Percentiles rank a stretch among this genome's conserved stretches.
These are phyloP conservation scores for Monosporascus sp. DNA, from an alignment of 2,329 filamentous ascomycete species.

Conservation along the genomic window DNA sequence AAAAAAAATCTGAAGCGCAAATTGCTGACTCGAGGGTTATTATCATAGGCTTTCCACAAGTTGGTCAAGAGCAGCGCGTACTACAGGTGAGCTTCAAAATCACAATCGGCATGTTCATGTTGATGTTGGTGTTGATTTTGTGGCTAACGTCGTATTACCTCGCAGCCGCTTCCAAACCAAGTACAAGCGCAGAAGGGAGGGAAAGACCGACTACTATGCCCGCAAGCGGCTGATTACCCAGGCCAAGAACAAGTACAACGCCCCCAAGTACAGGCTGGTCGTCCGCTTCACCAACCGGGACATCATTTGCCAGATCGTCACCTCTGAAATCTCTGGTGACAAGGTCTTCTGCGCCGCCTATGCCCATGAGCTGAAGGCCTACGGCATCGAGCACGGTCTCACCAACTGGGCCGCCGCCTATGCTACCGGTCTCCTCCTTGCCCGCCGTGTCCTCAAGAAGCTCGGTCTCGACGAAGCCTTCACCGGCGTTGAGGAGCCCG, in stretches of 20 bases:
- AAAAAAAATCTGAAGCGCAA: conserved; percentile 81
- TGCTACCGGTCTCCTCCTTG: conserved; percentile 91
- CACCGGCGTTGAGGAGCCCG: conserved; percentile 90
- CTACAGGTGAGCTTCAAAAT: conserved; percentile 71
- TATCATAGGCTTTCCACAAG: conserved; percentile 79
- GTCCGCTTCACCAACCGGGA: conserved; percentile 99
- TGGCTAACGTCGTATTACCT: conserved; percentile 1
- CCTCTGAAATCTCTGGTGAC: conserved; percentile 93
- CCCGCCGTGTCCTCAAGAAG: conserved; percentile 95
- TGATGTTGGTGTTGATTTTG: neutral
- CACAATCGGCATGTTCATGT: neutral
- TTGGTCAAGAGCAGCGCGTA: conserved; percentile 96
- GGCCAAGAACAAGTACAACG: conserved; percentile 99
- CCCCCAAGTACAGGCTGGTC: conserved; percentile 99
- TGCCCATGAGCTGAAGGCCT: conserved; percentile 94
- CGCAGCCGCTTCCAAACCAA: conserved; percentile 97
- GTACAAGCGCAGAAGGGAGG: conserved; percentile 93
- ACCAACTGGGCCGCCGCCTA: conserved; percentile 99
- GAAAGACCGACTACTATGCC: conserved; percentile 99
- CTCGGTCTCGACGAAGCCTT: conserved; percentile 92
- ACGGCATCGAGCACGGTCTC: conserved; percentile 96
- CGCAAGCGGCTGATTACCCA: conserved; percentile 99
- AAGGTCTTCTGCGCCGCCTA: conserved; percentile 93
- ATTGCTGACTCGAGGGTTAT: conserved; percentile 93
- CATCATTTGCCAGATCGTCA: conserved; percentile 97